phyloP scores from a whole-genome alignment of 352 stramenopile species.

The Phytopythium cucurbitacearum region DNA sequence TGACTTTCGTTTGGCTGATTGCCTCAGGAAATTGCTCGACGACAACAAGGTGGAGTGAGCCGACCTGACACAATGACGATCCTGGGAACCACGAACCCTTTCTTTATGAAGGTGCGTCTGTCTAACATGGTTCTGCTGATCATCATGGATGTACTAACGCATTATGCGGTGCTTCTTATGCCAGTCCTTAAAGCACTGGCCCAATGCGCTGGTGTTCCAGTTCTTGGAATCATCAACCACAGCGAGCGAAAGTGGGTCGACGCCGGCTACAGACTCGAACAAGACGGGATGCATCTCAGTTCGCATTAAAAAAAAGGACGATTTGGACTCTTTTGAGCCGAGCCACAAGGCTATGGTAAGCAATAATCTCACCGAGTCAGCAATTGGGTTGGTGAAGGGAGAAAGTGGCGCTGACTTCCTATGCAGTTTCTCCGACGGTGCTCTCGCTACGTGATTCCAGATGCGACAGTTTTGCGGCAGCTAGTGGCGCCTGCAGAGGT shows the following conservation, averaged over 20 bases:
- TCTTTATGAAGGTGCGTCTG: conserved; percentile 74
- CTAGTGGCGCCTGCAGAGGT: conserved; percentile 51
- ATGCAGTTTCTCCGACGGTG: conserved; percentile 56
- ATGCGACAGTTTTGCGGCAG: conserved; percentile 59
- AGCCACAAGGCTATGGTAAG: conserved; percentile 36
- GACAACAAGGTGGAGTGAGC: conserved; percentile 54
- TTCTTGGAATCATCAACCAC: conserved; percentile 41
- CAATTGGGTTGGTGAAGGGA: not conserved
- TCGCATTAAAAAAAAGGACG: conserved; percentile 53
- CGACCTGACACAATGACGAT: conserved; percentile 45
- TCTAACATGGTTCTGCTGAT: not conserved
- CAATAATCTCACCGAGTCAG: not conserved
- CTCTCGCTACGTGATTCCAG: conserved; percentile 45
- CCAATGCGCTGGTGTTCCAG: conserved; percentile 75
- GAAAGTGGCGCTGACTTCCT: not conserved
- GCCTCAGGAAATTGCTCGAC: conserved; percentile 36
- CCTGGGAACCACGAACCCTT: conserved; percentile 83
- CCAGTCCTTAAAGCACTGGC: conserved; percentile 70
- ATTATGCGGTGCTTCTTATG: not conserved
- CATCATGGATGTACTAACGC: not conserved
- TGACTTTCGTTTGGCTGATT: not conserved
- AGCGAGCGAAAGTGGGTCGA: conserved; percentile 16
- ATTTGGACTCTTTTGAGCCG: conserved; percentile 33
- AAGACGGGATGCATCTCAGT: conserved; percentile 34
- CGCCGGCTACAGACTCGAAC: conserved; percentile 17